Conservation (phyloP, 805 yeast species). For the Zygotorulaspora chibaensis region DNA sequence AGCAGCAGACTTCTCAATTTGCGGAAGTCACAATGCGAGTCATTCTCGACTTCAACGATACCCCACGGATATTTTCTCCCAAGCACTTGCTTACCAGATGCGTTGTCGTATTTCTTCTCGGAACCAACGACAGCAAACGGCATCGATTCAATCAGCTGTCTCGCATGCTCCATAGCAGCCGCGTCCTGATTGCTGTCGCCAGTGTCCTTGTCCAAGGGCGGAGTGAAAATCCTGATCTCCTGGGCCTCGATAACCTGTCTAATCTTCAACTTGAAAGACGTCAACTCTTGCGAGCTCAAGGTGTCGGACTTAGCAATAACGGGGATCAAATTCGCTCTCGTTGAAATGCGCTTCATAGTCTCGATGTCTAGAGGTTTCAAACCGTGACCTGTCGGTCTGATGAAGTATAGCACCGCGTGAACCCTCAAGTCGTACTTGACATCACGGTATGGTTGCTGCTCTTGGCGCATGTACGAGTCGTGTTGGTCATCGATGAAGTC, state of each 20-base stretch:
- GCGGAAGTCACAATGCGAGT: slow-evolving; percentile 78
- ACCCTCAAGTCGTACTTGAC: slow-evolving; percentile 76
- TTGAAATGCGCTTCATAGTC: slow-evolving; percentile 76
- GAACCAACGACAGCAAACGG: slow-evolving; percentile 84
- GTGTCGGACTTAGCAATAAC: slow-evolving; percentile 88
- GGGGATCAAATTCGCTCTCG: slow-evolving; percentile 83
- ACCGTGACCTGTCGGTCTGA: slow-evolving; percentile 87
- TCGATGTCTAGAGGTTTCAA: slow-evolving; percentile 83
- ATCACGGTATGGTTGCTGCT: slow-evolving; percentile 78
- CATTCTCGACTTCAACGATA: slow-evolving; percentile 80
- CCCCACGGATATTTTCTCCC: slow-evolving; percentile 95
- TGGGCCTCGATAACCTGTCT: slow-evolving; percentile 81
- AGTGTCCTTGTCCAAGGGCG: slow-evolving; percentile 55
- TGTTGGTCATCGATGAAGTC: slow-evolving; percentile 92
- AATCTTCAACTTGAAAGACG: slow-evolving; percentile 65
- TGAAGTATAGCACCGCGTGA: slow-evolving; percentile 84
- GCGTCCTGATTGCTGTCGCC: slow-evolving; percentile 41
- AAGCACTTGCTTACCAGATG: slow-evolving; percentile 59
- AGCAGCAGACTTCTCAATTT: slow-evolving; percentile 72
- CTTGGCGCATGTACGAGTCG: slow-evolving; percentile 83
- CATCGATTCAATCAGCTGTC: slow-evolving; percentile 75
- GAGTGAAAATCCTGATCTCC: slow-evolving; percentile 77
- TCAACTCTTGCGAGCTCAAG: slow-evolving; percentile 64
- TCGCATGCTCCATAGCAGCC: slow-evolving; percentile 74
- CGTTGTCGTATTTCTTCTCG: slow-evolving; percentile 61